Conservation (phyloP, 768 basidiomycete genomes). For the Tephrocybe sp. region DNA sequence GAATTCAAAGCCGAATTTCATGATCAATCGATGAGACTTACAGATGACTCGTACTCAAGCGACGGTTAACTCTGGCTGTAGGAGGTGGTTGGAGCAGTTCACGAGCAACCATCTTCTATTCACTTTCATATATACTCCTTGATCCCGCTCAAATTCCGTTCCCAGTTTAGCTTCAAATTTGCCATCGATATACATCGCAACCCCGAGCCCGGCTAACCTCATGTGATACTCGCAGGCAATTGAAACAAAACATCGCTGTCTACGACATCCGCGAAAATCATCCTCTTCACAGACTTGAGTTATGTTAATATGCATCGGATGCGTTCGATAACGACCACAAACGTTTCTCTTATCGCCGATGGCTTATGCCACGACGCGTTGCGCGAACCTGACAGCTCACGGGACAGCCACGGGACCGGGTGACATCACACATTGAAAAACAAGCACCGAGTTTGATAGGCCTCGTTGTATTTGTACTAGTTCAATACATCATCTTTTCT, state of each 20-base stretch:
- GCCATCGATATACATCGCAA: not conserved
- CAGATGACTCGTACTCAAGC: too few species aligned
- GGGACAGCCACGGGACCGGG: not conserved
- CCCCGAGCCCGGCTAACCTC: conserved; percentile 1
- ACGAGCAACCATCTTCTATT: not conserved
- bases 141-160: conserved; percentile 19
- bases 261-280: not conserved
- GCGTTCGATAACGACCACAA: not conserved
- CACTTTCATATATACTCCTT: not conserved
- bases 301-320: too few species aligned
- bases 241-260: not conserved
- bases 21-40: too few species aligned
- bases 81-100: not conserved
- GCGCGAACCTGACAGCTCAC: not conserved
- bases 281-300: not conserved
- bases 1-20: too few species aligned
- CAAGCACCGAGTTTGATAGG: not conserved
- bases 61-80: too few species aligned
- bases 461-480: not conserved
- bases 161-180: not conserved
- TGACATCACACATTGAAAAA: too few species aligned
- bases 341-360: conserved; percentile 4
- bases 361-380: not conserved
- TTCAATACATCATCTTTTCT: not conserved
- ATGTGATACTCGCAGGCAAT: conserved; percentile 11